phyloP scores from a whole-genome alignment of 2,329 filamentous ascomycete species.

The Ceratocystis alfenasii region DNA sequence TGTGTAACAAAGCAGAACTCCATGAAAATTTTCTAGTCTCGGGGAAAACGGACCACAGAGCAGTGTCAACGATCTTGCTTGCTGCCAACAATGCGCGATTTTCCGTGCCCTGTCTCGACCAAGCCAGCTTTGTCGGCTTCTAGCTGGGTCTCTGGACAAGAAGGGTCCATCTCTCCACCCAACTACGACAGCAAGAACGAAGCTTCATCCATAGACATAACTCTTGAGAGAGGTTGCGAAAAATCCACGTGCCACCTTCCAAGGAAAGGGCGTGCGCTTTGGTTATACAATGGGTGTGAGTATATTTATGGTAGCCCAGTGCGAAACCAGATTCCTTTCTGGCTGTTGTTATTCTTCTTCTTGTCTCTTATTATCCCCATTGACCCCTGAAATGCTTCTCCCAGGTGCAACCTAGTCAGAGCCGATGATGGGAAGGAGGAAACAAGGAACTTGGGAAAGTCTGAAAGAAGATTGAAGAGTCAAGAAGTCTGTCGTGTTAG shows the following conservation, averaged over 20 bases:
- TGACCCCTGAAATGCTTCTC: conserved; percentile 10
- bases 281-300: neutral
- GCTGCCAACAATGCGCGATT: neutral
- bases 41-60: neutral
- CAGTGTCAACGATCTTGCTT: neutral
- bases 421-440: conserved; percentile 4
- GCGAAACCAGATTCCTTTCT: conserved; percentile 1
- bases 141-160: neutral
- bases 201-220: too few species aligned
- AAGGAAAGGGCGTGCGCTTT: neutral
- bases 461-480: neutral
- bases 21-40: neutral
- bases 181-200: neutral
- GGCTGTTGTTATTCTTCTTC: conserved; percentile 4
- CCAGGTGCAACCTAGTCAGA: conserved; percentile 10
- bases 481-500: neutral
- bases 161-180: neutral
- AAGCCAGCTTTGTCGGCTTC: neutral
- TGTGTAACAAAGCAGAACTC: neutral
- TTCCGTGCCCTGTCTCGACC: neutral
- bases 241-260: neutral
- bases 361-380: conserved; percentile 6
- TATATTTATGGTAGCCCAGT: neutral
- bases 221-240: neutral
- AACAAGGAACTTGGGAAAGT: conserved; percentile 4